These are phyloP conservation scores for Lanzia echinophila DNA, from an alignment of 2,329 filamentous ascomycete species.

Conservation along the genomic window DNA sequence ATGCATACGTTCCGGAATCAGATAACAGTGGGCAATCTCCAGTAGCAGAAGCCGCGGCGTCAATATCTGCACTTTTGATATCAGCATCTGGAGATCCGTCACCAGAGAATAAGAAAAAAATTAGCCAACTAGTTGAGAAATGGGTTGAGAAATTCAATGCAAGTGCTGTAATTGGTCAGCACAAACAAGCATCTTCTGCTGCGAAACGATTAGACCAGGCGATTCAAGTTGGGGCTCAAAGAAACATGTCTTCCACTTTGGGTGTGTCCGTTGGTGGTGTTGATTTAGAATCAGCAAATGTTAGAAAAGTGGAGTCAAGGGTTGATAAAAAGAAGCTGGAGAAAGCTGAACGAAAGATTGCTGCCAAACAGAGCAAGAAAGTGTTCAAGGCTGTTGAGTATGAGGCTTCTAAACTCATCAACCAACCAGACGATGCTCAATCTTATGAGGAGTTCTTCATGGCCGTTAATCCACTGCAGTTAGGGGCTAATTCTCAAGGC, in stretches of 20 bases:
- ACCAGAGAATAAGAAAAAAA: slow-evolving; percentile 63
- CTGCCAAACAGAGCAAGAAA: slow-evolving; percentile 97
- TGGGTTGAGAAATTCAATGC: slow-evolving; percentile 79
- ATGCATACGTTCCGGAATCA: slow-evolving; percentile 67
- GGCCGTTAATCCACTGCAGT: slow-evolving; percentile 93
- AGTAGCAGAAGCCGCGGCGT: slow-evolving; percentile 73
- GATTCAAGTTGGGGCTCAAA: slow-evolving; percentile 86
- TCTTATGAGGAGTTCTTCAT: slow-evolving; percentile 99
- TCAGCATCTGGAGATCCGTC: slow-evolving; percentile 87
- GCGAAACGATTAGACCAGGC: slow-evolving; percentile 87
- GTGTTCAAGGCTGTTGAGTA: slow-evolving; percentile 97
- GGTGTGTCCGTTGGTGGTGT: slow-evolving; percentile 78
- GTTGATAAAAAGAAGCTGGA: slow-evolving; percentile 98
- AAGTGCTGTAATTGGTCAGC: slow-evolving; percentile 64
- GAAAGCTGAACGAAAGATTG: slow-evolving; percentile 96
- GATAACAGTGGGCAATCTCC: slow-evolving; percentile 67
- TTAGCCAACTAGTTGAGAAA: slow-evolving; percentile 79
- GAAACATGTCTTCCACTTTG: slow-evolving; percentile 93
- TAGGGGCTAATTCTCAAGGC: slow-evolving; percentile 61
- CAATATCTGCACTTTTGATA: slow-evolving; percentile 80
- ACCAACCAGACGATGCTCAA: slow-evolving; percentile 74
- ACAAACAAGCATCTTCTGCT: slow-evolving; percentile 62
- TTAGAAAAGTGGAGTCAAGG: slow-evolving; percentile 91
- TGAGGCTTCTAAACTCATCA: slow-evolving; percentile 83
- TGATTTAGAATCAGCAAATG: slow-evolving; percentile 88